Conservation (phyloP, 352 stramenopile genomes). For the Pythium pyrilobum region DNA sequence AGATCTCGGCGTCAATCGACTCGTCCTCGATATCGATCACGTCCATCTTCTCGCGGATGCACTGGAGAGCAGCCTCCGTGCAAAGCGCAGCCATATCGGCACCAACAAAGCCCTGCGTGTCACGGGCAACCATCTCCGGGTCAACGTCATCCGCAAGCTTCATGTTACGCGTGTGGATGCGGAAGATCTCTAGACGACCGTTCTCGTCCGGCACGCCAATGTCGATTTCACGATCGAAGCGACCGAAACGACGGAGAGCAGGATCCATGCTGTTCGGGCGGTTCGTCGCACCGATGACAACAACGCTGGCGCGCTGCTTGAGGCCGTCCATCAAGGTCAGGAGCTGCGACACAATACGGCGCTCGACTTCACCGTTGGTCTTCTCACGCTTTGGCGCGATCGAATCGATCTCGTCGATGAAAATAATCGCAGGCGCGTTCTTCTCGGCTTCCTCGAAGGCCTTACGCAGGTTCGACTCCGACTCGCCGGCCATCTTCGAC, state of each 20-base stretch:
- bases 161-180: slow-evolving; percentile 99
- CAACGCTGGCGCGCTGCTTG: slow-evolving; percentile 90
- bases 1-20: slow-evolving; percentile 98
- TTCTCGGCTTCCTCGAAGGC: slow-evolving; percentile 99
- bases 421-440: slow-evolving; percentile 99
- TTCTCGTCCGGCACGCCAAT: slow-evolving; percentile 99
- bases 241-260: slow-evolving; percentile 96
- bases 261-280: slow-evolving; percentile 98
- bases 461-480: slow-evolving; percentile 92
- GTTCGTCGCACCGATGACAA: slow-evolving; percentile 99
- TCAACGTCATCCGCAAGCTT: slow-evolving; percentile 99
- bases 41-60: slow-evolving; percentile 99
- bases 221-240: slow-evolving; percentile 99
- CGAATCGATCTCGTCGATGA: slow-evolving; percentile 99
- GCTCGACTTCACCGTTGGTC: slow-evolving; percentile 98
- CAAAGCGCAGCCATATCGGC: slow-evolving; percentile 99
- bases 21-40: slow-evolving; percentile 99
- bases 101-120: slow-evolving; percentile 99
- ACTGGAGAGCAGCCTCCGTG: slow-evolving; percentile 98
- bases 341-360: slow-evolving; percentile 98
- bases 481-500: slow-evolving; percentile 96
- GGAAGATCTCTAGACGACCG: slow-evolving; percentile 97
- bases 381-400: slow-evolving; percentile 98
- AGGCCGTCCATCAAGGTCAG: slow-evolving; percentile 99
- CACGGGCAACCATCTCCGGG: slow-evolving; percentile 94